These are phyloP conservation scores for Yamadazyma endophytica DNA, from an alignment of 805 yeast genomes.

Conservation along the genomic window DNA sequence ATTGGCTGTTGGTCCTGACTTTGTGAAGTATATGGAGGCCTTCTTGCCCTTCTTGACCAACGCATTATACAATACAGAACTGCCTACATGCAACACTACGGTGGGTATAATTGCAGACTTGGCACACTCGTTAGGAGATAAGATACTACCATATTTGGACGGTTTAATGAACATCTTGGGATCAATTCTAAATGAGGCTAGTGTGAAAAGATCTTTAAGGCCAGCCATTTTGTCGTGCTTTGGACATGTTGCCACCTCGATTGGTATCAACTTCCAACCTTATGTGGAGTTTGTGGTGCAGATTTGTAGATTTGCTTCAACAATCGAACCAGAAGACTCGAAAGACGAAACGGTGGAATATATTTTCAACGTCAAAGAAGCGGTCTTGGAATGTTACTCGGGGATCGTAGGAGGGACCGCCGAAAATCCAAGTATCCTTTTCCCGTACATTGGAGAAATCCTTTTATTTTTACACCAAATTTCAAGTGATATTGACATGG, in stretches of 20 bases:
- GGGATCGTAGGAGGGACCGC: conserved; percentile 92
- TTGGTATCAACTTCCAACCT: conserved; percentile 72
- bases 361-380: conserved; percentile 65
- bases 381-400: conserved; percentile 93
- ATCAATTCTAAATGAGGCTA: conserved; percentile 58
- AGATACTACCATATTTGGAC: conserved; percentile 68
- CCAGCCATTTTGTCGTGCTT: conserved; percentile 89
- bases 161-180: conserved; percentile 84
- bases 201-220: conserved; percentile 73
- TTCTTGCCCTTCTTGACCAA: conserved; percentile 78
- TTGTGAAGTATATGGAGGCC: conserved; percentile 71
- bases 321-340: conserved; percentile 58
- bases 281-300: conserved; percentile 78
- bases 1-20: conserved; percentile 66
- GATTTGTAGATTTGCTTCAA: conserved; percentile 66
- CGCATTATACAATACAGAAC: conserved; percentile 78
- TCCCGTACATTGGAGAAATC: conserved; percentile 63
- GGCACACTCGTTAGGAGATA: conserved; percentile 78
- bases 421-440: conserved; percentile 55
- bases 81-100: conserved; percentile 82
- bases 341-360: conserved; percentile 77
- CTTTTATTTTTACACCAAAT: conserved; percentile 64
- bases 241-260: conserved; percentile 91
- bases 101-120: conserved; percentile 95
- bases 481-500: conserved; percentile 55